Base-by-base conservation (phyloP, 2,329 filamentous ascomycete species). In the Botrytis squamosa region DNA sequence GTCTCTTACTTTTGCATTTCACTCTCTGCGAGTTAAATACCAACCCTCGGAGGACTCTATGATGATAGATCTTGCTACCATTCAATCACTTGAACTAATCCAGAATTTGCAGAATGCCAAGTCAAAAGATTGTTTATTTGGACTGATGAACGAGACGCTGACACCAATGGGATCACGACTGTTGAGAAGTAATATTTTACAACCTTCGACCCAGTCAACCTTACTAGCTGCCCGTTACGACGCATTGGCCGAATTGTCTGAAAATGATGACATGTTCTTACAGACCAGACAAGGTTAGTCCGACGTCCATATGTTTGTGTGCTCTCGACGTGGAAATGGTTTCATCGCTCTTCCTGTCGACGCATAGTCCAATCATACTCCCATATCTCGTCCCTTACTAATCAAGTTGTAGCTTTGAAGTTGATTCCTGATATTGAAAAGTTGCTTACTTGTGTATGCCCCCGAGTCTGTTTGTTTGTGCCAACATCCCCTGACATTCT, bases 21-120 rank as follows among this genome's bases (percentile, higher is more conserved):
- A 96, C 80, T 95, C 95, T 33, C 87, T 98, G 46, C 90, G 94
- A 5, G 92, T 98, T 79, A 91, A 90, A 76, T 98, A 97, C 77
- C 91, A 95, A 79, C 92, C 94, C 1, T 94, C 94, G 0, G 93
- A 97, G 80, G 93, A 95, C 38, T 93, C 94, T 0, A 97, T 98
- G 95, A 93, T 97, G 88, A 97, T 98, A 78, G 95, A 98, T 79
- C 87, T 96, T 3, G 92, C 93, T 0, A 97, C 95, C 0, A 93
- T 98, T 42, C 88, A 91, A 55, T 94, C 94, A 0, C 85, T 99
- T 4, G 96, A 99, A 81, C 86, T 99, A 9, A 92, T 98, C 40
- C 94, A 97, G 79, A 99, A 98, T 77, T 80, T 95, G 0, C 90
- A 93, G 20, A 90, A 92, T 77, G 80, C 90, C 0, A 94, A 92